Conservation (phyloP, 495 filamentous ascomycete species). For the Chlorociboria aeruginascens region DNA sequence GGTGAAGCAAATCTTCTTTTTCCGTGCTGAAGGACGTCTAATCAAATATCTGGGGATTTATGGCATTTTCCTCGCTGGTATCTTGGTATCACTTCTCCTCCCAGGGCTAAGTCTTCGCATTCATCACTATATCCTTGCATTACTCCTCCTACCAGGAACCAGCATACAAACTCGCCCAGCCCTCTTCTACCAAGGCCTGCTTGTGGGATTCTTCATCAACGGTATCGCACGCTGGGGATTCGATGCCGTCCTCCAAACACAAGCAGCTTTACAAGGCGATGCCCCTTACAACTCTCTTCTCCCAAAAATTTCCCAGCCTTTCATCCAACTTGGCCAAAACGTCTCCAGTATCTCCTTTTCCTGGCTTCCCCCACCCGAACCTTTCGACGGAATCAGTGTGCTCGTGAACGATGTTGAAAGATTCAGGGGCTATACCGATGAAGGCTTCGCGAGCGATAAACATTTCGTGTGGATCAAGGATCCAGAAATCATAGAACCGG, state of each 20-base stretch:
- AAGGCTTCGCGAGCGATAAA: constrained; percentile 28
- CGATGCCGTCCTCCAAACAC: constrained; percentile 79
- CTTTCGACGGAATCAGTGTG: constrained; percentile 71
- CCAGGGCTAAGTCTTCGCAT: constrained; percentile 76
- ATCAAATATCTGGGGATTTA: constrained; percentile 66
- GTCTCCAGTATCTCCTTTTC: constrained; percentile 42
- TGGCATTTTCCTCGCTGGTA: constrained; percentile 25
- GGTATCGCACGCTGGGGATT: constrained; percentile 91
- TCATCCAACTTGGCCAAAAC: constrained; percentile 26
- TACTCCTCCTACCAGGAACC: constrained; percentile 72
- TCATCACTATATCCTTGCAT: constrained; percentile 87
- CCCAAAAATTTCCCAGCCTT: constrained; percentile 46
- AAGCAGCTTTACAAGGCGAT: constrained; percentile 54
- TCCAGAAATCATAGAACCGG: constrained; percentile 30
- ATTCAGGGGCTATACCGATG: constrained; percentile 48
- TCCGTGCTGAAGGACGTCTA: constrained; percentile 61
- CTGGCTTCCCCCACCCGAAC: constrained; percentile 41
- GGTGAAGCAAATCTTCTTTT: constrained; percentile 58
- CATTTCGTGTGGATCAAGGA: constrained; percentile 36
- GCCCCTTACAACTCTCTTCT: constrained; percentile 54
- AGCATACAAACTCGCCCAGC: constrained; percentile 69
- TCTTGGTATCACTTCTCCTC: constrained; percentile 1
- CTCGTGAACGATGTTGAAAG: constrained; percentile 92
- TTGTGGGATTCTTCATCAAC: constrained; percentile 85
- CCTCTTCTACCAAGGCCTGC: constrained; percentile 73